Base-by-base conservation (phyloP, 345 rosid genomes). In the Eucalyptus tenuipes region DNA sequence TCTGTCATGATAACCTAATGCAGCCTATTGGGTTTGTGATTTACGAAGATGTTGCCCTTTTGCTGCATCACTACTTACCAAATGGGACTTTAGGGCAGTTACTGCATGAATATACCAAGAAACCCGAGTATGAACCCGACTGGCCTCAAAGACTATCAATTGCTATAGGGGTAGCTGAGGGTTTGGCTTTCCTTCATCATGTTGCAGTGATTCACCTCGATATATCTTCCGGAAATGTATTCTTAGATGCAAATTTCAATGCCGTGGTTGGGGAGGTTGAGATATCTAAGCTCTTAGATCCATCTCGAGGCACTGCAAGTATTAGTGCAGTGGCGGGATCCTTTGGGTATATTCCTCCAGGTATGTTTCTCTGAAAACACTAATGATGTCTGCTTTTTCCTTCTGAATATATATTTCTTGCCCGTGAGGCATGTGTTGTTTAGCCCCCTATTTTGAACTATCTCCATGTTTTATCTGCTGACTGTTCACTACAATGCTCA, bases 281-380 rank as follows among this genome's bases (percentile, higher is more conserved):
- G 89, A 94, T 98, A 86, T 97, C 99, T 13, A 98, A 97, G 90
- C 96, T 97, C 90, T 90, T 98, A 87, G 96, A 94, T 87, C 97
- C 96, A 31, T 93, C 96, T 7, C 92, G 95, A 93, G 99, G 98
- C 8, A 92, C 95, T 3, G 98, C 97, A 20, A 98, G 99, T 85
- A 95, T 98, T 91, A 97, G 99, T 88, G 94, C 98, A 57, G 98
- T 98, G 90, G 99, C 97, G 31, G 99, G 99, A 45, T 98, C 99
- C 25, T 95, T 95, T 52, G 99, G 99, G 50, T 98, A 97, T 88
- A 96, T 98, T 89, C 98, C 99, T 18, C 99, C 99, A 85, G 99
- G 99, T 97, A 95, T 42, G 87, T 85, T 80, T 86, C 61, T 22
- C 53, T 53, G 6, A 13, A 15, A 4, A 55, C 24, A 45, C 79